A percentile compares a stretch with the other conserved stretches of the same genome.
Conservation (phyloP, 805 yeast genomes). For the Teunomyces aglyptinius region DNA sequence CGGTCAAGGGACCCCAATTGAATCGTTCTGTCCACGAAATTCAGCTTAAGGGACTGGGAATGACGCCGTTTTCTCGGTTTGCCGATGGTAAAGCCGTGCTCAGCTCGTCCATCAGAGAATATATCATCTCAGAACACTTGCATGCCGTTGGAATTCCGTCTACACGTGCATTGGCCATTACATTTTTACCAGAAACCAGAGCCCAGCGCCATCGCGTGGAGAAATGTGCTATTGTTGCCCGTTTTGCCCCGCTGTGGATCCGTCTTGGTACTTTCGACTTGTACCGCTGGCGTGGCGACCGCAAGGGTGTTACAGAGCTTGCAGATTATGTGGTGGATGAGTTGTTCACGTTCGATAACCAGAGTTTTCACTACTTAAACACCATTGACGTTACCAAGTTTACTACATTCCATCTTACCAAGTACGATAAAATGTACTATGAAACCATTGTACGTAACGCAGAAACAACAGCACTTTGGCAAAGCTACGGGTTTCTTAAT, state of each 20-base stretch:
- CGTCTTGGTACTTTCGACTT: conserved; percentile 87
- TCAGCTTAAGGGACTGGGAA: conserved; percentile 90
- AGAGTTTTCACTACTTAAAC: conserved; percentile 21
- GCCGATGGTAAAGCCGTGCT: conserved; percentile 96
- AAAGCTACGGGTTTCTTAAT: conserved; percentile 86
- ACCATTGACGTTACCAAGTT: not conserved
- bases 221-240: conserved; percentile 77
- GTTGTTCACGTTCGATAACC: conserved; percentile 45
- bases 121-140: conserved; percentile 77
- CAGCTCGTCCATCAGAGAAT: conserved; percentile 85
- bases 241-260: conserved; percentile 86
- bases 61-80: conserved; percentile 88
- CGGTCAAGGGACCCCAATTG: conserved; percentile 3
- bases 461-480: conserved; percentile 76
- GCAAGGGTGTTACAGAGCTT: conserved; percentile 57
- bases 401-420: conserved; percentile 31
- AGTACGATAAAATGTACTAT: conserved; percentile 68
- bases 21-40: conserved; percentile 53
- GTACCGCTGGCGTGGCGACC: conserved; percentile 69
- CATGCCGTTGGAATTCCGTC: conserved; percentile 82
- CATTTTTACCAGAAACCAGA: conserved; percentile 66
- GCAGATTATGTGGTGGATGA: conserved; percentile 73
- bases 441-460: conserved; percentile 78
- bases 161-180: conserved; percentile 75
- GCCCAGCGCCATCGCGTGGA: conserved; percentile 76